Evolutionary conservation across 768 basidiomycete genomes (phyloP), one percentile per base, ranked within the genome.

Genomic region (Clavaria fumosa): DNA sequence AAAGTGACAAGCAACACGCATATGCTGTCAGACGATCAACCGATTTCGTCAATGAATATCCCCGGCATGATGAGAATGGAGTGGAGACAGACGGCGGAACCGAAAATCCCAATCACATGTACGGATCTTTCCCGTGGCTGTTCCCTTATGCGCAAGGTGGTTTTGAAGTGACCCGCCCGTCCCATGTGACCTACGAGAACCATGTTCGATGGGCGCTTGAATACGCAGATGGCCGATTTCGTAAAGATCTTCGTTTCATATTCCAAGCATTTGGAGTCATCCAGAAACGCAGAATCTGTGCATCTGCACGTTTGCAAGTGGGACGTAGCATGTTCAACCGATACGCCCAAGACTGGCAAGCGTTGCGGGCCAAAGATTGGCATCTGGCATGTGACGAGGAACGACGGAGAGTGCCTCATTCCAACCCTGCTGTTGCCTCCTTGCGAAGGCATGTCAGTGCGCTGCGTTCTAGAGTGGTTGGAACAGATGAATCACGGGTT

Each of bases 61-160:
- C 50, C 1, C n/a, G 49, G 14, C 9, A 19, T 0, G 44, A 51
- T 26, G 28, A 26, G 1, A 17, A 39, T 1, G 42, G 48, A 1
- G 46, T n/a, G 45, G 27, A 12, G 43, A 51, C 15, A 28, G 26
- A 9, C 9, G 26, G 26, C 26, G 26, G 14, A 53, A 51, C 48
- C 0, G 39, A 44, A 9, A 45, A 54, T 31, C 46, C 52, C 0
- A 57, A 58, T 35, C 56, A 56, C 31, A 23, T 57, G 0, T 39
- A 58, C 9, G 56, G 53, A 1, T 31, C 48, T 11, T 63, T 59
- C 34, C 59, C 58, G 0, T 34, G 33, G 0, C 45, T 60, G 0
- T 63, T 59, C 40, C 59, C 61, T 3, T 63, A 59, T 47, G 61
- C 57, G 1, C 18, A 27, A 14, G 60, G 61, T 0, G 59, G 58